A percentile compares a stretch with the other conserved stretches of the same genome.
phyloP scores from a whole-genome alignment of 1,139 yeast genomes.

The Debaryomyces singareniensis region DNA sequence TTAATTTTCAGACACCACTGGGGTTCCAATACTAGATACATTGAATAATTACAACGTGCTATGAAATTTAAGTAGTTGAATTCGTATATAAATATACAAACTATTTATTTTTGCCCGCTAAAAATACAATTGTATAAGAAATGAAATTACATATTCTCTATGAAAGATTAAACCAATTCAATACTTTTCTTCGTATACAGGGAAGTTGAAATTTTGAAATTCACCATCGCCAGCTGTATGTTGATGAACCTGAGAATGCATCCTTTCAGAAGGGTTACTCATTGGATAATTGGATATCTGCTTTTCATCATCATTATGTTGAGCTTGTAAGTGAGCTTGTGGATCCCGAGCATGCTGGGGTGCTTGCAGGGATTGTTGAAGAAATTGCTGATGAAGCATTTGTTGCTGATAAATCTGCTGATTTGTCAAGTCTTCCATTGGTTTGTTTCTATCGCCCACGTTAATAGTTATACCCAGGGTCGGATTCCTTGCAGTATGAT shows the following conservation, averaged over 20 bases:
- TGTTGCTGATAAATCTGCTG: constrained; percentile 10
- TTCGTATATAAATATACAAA: background rate
- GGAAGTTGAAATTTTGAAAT: constrained; percentile 7
- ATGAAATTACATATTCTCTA: background rate
- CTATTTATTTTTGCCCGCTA: background rate
- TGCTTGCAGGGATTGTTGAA: constrained; percentile 8
- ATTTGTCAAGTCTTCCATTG: constrained; percentile 3
- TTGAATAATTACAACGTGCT: too few species aligned
- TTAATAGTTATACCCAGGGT: background rate
- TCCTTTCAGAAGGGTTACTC: constrained; percentile 2
- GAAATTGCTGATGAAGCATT: constrained; percentile 11
- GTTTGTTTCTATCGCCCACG: constrained; percentile 2
- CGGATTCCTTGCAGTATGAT: background rate
- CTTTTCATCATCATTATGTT: constrained; percentile 1
- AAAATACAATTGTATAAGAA: constrained; percentile 1
- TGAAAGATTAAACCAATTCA: background rate
- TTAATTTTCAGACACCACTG: too few species aligned
- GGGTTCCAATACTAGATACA: background rate
- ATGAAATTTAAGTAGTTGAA: too few species aligned
- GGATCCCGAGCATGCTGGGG: constrained; percentile 5
- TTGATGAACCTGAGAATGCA: constrained; percentile 1
- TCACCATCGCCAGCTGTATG: constrained; percentile 2
- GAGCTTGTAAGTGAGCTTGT: constrained; percentile 1
- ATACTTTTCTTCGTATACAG: constrained; percentile 5
- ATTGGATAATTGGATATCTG: constrained; percentile 2